Base-by-base conservation (phyloP, 768 basidiomycete species). In the Mycena rebaudengoi region DNA sequence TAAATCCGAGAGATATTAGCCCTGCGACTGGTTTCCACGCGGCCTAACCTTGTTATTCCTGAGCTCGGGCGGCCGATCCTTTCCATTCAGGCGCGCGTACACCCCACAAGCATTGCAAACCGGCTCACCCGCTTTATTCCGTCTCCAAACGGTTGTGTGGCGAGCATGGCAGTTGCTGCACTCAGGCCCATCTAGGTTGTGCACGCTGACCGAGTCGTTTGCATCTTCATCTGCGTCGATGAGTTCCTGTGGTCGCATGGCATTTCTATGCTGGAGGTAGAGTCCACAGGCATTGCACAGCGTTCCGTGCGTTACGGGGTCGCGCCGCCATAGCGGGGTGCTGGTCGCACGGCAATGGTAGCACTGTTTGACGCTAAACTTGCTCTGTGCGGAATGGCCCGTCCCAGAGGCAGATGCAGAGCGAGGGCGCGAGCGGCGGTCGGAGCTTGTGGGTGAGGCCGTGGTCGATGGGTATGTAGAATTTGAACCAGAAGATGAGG, bases 271-370 rank as follows among this genome's bases (percentile, higher is more conserved):
- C 26, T 54, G 52, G 7, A 25, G 16, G 32, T 54, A 54, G 30
- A 54, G 52, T 16, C 52, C 52, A 30, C 52, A 54, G 7, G 52
- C 52, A 21, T 54, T 54, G 52, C 52, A 54, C 20, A 54, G 52
- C 12, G 52, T 54, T 12, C 52, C 30, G 7, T 21, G 7, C 18
- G 52, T 37, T 6, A 12, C 52, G n/a, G 52, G 52, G 13, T 54
- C 52, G 30, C 52, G 52, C 18, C 52, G 52, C 52, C 52, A 54
- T 6, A 54, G 52, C 18, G 52, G 52, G 13, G 52, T 54, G 26
- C 26, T 23, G 20, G 48, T 50, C 13, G 48, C 26, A 18, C 18
- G 10, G 35, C 35, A 37, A 18, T 18, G 35, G 10, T 10, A 10
- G 35, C 35, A 37, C 11, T 37, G 35, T 18, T 37, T 37, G 35